Percentiles rank a stretch among this genome's conserved stretches.
These are phyloP conservation scores for Daldinia childiae DNA, from an alignment of 495 filamentous ascomycete species.

Conservation along the genomic window DNA sequence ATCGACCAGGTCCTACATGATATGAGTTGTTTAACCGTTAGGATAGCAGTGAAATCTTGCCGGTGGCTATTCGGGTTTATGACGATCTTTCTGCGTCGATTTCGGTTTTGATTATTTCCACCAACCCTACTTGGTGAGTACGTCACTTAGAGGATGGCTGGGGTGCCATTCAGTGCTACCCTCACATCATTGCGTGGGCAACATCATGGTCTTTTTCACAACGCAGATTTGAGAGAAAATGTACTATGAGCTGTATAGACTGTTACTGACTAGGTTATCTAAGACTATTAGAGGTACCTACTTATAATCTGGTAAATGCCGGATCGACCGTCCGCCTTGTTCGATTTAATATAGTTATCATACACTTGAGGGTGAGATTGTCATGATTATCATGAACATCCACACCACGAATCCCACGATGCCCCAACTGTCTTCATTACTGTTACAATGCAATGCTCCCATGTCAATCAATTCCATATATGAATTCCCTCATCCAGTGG, in stretches of 20 bases:
- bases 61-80: constrained; percentile 45
- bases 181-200: constrained; percentile 32
- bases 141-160: constrained; percentile 33
- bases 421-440: constrained; percentile 3
- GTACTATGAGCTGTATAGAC: not conserved
- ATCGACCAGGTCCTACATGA: not conserved
- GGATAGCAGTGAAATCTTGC: constrained; percentile 25
- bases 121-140: constrained; percentile 34
- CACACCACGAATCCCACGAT: constrained; percentile 4
- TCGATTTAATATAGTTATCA: constrained; percentile 9
- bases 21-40: constrained; percentile 35
- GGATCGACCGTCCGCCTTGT: constrained; percentile 9
- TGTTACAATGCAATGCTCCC: not conserved
- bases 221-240: not conserved
- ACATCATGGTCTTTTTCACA: constrained; percentile 3
- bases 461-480: constrained; percentile 5
- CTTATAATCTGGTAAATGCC: not conserved
- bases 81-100: constrained; percentile 37
- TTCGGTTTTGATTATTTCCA: constrained; percentile 40
- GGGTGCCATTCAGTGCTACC: constrained; percentile 39
- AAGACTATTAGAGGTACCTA: not conserved
- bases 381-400: not conserved
- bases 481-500: not conserved
- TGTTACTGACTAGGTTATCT: not conserved
- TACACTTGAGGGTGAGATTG: not conserved